phyloP scores from a whole-genome alignment of 2,329 filamentous ascomycete genomes.

The Peltaster fructicola region DNA sequence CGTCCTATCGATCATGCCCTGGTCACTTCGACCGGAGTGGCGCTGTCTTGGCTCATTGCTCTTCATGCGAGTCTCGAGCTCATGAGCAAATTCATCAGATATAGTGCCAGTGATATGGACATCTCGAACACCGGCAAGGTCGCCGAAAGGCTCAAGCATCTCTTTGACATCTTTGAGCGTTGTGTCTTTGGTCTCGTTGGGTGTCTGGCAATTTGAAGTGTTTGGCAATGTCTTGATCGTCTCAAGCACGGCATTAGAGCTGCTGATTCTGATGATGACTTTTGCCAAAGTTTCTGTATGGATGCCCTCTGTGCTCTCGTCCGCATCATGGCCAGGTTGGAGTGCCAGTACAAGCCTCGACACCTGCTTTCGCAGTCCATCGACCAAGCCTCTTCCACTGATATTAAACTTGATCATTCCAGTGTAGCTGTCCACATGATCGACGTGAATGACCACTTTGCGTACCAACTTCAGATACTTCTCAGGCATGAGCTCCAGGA shows the following conservation, averaged over 20 bases:
- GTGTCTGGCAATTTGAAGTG: too few relatives aligned
- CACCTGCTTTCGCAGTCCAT: conserved; percentile 25
- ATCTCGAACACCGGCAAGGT: conserved; percentile 20
- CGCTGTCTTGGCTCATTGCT: neutral
- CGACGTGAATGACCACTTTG: conserved; percentile 26
- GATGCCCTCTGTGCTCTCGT: conserved; percentile 14
- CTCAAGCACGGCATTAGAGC: conserved; percentile 16
- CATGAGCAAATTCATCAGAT: conserved; percentile 19
- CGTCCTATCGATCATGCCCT: conserved; percentile 3
- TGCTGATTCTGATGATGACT: conserved; percentile 13
- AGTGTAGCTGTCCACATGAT: conserved; percentile 31
- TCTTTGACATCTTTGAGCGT: conserved; percentile 21
- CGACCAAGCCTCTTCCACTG: conserved; percentile 25
- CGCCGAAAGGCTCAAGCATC: conserved; percentile 25
- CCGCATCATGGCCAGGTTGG: conserved; percentile 3
- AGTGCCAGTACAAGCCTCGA: conserved; percentile 23
- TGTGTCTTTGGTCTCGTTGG: conserved; percentile 13
- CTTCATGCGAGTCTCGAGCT: conserved; percentile 18
- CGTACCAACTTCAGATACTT: conserved; percentile 25
- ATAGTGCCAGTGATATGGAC: conserved; percentile 23
- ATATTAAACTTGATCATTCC: conserved; percentile 36
- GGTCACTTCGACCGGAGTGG: conserved; percentile 1
- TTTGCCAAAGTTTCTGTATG: conserved; percentile 8
- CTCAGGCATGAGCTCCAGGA: conserved; percentile 25
- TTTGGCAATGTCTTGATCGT: conserved; percentile 14